Conservation (phyloP, 805 yeast species). For the Saturnispora hagleri region DNA sequence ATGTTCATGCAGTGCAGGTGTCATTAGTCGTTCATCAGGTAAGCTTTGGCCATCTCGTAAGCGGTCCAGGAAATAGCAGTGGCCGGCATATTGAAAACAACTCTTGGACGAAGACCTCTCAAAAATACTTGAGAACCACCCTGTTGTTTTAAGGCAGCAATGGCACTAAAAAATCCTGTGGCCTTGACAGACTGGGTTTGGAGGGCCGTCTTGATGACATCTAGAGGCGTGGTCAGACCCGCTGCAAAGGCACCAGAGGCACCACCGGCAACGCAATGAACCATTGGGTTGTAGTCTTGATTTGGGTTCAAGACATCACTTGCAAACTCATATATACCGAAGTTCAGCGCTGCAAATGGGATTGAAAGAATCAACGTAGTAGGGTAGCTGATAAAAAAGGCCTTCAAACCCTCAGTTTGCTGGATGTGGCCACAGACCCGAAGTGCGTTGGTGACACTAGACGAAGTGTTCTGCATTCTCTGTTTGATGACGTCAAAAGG, state of each 20-base stretch:
- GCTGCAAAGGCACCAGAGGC: conserved; percentile 94
- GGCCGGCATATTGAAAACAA: conserved; percentile 87
- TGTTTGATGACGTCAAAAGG: conserved; percentile 95
- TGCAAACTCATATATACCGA: conserved; percentile 81
- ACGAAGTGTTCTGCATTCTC: conserved; percentile 60
- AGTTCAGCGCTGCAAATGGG: conserved; percentile 92
- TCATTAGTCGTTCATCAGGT: conserved; percentile 17
- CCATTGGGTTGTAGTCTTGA: conserved; percentile 72
- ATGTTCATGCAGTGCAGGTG: neutral
- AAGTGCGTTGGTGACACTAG: conserved; percentile 13
- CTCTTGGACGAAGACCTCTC: conserved; percentile 84
- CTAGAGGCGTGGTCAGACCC: conserved; percentile 89
- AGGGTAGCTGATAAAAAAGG: conserved; percentile 88
- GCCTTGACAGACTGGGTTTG: conserved; percentile 71
- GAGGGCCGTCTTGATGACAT: conserved; percentile 82
- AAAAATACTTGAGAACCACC: conserved; percentile 62
- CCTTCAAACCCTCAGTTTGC: conserved; percentile 56
- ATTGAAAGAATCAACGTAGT: conserved; percentile 86
- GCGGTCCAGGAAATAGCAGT: conserved; percentile 98
- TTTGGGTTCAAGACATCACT: conserved; percentile 74
- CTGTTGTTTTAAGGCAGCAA: conserved; percentile 49
- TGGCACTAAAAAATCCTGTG: conserved; percentile 63
- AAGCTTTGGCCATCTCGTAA: conserved; percentile 90
- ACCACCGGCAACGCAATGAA: conserved; percentile 90
- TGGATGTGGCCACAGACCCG: conserved; percentile 37